Evolutionary conservation across 2,329 filamentous ascomycete genomes (phyloP), one percentile per base, ranked within the genome.

Genomic region (Rhexocercosporidium sp.): DNA sequence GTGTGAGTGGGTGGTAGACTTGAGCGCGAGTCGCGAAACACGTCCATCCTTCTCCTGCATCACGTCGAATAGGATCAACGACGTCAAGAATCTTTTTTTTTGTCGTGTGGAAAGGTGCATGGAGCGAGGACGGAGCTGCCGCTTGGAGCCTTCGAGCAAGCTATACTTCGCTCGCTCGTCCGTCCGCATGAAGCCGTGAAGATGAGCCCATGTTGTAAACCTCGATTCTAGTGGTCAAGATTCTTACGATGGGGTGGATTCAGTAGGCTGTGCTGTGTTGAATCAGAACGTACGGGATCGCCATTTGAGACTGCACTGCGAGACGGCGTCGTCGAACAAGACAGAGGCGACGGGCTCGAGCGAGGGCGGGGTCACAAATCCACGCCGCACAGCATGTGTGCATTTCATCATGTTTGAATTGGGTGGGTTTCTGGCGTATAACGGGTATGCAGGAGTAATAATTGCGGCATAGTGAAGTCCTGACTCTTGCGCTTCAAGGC

Each of bases 1-100:
- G 51, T 69, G 56, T 74, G 67, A 76, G 67, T 75, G 74, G 74
- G 60, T 57, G 31, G 31, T 49, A 16, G 31, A 68, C 51, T 66
- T 70, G 71, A 56, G 53, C 53, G 53, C 53, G 53, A 56, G 53
- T 37, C 53, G 53, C 53, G 29, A 56, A 56, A 34, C 29, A 56
- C 53, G 53, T 56, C 31, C 53, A 56, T 20, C 29, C n/a, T 37
- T 11, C 53, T 56, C n/a, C 31, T 22, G 53, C 53, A 64, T 51
- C 51, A 57, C 44, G 59, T 66, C 67, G 68, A 71, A 72, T 71
- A 57, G 62, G 64, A 67, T 49, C 44, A 41, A 44, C 49, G 56
- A 62, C 39, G 29, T 37, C 25, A 22, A 37, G 47, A 39, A 25
- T 64, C 22, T 69, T 67, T 59, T 47, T 63, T 67, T 67, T 34